Evolutionary conservation across 129 eudicot genomes (phyloP), one percentile per base, ranked within the genome.

Genomic region (Daucus carota): DNA sequence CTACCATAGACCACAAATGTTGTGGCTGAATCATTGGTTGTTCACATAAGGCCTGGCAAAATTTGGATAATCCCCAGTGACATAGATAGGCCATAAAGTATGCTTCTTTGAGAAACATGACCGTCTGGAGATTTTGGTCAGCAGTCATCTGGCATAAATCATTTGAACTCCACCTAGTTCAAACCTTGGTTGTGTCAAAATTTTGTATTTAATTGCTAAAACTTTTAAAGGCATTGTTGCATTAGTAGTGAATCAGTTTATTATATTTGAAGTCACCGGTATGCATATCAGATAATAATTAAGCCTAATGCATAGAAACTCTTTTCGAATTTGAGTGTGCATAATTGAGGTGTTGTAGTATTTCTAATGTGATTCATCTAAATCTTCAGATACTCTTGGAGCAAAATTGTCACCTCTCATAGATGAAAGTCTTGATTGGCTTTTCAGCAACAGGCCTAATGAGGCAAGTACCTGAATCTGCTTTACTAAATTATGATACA

Each of bases 381-480:
- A 32, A 32, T 68, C 66, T 76, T 74, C 86, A 85, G 86, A 86
- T 85, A 82, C 82, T 82, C 82, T 9, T 81, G 80, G 86, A 82
- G 88, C 83, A 85, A 85, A 31, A 76, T 81, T 48, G 86, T 83
- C 50, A 79, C 88, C 46, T 85, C 85, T 48, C 3, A 81, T 79
- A 75, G 81, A 76, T 54, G 85, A 85, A 76, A 85, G 88, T 18
- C 81, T 85, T 50, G 88, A 76, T 82, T 82, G 86, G 86, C 82
- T 85, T 73, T 82, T 83, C 80, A 82, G 73, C 84, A 85, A 85
- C 84, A 82, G 77, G 52, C 80, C 86, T 73, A 82, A 68, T 82
- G 82, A 85, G 86, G 86, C 80, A 79, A 79, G 88, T 73, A 31
- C 46, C 70, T 46, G 40, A 32, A 20, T 38, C 10, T 22, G 48